phyloP scores from a whole-genome alignment of 2,329 filamentous ascomycete genomes.

The Ophiostoma sp. region DNA sequence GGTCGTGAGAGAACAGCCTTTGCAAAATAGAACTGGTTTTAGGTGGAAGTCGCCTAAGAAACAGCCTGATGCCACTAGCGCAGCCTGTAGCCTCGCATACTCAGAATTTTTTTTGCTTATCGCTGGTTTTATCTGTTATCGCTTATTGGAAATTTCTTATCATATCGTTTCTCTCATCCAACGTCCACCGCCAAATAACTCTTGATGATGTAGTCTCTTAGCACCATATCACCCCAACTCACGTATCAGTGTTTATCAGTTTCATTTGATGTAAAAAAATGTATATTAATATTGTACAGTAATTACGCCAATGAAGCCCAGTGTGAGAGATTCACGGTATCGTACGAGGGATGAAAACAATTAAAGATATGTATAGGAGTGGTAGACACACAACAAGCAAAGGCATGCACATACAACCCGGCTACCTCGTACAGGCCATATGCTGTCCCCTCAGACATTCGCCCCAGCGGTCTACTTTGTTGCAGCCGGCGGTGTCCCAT shows the following conservation, averaged over 20 bases:
- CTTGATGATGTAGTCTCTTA: not conserved
- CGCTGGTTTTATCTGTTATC: conserved; percentile 13
- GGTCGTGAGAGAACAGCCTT: not conserved
- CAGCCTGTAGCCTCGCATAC: not conserved
- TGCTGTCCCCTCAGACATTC: no score
- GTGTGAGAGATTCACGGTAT: not conserved
- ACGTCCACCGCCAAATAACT: conserved; percentile 2
- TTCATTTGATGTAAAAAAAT: not conserved
- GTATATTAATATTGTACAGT: not conserved
- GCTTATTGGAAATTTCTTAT: conserved; percentile 23
- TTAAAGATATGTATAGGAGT: not conserved
- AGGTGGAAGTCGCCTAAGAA: not conserved
- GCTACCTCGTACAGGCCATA: not conserved
- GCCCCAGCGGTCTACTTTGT: not conserved
- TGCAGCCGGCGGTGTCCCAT: not conserved
- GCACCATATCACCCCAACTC: no score
- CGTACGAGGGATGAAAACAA: not conserved
- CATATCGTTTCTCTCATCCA: not conserved
- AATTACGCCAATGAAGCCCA: not conserved
- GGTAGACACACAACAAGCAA: not conserved
- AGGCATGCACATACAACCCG: no score
- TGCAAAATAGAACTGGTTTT: not conserved
- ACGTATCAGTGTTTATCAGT: no score
- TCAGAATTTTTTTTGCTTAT: conserved; percentile 20
- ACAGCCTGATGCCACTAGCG: conserved; percentile 8